Conservation (phyloP, 129 eudicot genomes). For the Heracleum sosnowskyi region DNA sequence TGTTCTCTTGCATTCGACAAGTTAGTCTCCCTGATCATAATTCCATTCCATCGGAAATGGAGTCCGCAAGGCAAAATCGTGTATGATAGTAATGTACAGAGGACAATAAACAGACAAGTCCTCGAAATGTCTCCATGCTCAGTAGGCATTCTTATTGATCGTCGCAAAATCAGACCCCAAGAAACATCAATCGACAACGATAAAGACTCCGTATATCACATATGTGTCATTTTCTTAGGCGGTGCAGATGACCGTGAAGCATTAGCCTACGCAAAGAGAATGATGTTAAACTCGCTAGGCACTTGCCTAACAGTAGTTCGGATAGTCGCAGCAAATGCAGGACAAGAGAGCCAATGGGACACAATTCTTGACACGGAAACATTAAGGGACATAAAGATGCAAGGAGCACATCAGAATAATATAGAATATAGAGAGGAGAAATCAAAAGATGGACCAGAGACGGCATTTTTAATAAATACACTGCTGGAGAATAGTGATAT, state of each 20-base stretch:
- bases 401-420: constrained; percentile 14
- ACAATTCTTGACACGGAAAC: constrained; percentile 29
- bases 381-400: constrained; percentile 27
- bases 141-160: constrained; percentile 40
- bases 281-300: constrained; percentile 24
- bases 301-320: constrained; percentile 29
- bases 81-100: constrained; percentile 20
- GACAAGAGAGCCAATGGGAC: constrained; percentile 27
- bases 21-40: constrained; percentile 34
- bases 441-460: constrained; percentile 40
- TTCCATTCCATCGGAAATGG: constrained; percentile 57
- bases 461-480: constrained; percentile 21
- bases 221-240: constrained; percentile 36
- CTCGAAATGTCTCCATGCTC: constrained; percentile 45
- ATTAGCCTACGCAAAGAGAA: constrained; percentile 31
- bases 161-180: constrained; percentile 18
- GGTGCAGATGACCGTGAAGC: constrained; percentile 54
- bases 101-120: constrained; percentile 28
- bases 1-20: constrained; percentile 54
- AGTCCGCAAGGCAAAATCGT: constrained; percentile 34
- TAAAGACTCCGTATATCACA: neutral
- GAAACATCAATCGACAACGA: neutral
- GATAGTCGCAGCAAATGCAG: constrained; percentile 23
- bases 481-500: constrained; percentile 25
- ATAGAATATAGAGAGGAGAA: constrained; percentile 29